Percentiles rank a stretch among this genome's conserved stretches.
These are phyloP conservation scores for Cladosporium sp. DNA, from an alignment of 2,329 filamentous ascomycete species.

Conservation along the genomic window DNA sequence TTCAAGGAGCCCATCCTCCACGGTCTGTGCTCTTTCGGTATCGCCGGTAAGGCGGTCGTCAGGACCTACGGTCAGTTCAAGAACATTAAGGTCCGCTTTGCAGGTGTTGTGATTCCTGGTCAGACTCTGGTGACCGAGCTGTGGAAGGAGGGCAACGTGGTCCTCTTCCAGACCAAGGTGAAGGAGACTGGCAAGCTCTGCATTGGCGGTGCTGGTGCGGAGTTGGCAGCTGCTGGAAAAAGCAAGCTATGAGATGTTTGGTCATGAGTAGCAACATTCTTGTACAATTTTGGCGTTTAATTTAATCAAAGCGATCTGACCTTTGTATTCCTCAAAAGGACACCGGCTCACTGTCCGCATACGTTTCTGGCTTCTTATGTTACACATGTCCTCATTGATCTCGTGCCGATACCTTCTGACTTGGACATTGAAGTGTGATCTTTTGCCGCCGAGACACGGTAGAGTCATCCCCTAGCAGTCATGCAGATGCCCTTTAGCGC, in stretches of 20 bases:
- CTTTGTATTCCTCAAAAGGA: not conserved
- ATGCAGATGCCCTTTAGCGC: not conserved
- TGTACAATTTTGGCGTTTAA: slow-evolving; percentile 1
- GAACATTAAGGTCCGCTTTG: slow-evolving; percentile 92
- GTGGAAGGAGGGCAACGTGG: slow-evolving; percentile 81
- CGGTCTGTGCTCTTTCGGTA: slow-evolving; percentile 92
- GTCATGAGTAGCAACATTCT: not conserved
- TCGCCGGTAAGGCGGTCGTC: slow-evolving; percentile 87
- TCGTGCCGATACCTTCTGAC: not conserved
- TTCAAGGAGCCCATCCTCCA: slow-evolving; percentile 95
- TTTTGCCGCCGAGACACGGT: not conserved
- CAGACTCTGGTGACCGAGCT: slow-evolving; percentile 92
- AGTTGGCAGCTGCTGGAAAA: slow-evolving; percentile 60
- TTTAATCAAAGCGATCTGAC: not conserved
- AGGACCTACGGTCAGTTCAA: slow-evolving; percentile 79
- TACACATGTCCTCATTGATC: not conserved
- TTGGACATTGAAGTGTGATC: not conserved
- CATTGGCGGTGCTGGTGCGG: slow-evolving; percentile 77
- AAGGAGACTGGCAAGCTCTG: slow-evolving; percentile 91
- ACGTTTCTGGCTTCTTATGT: not conserved
- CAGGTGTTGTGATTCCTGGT: slow-evolving; percentile 78
- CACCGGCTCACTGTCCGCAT: not conserved
- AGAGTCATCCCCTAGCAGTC: not conserved
- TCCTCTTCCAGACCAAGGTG: slow-evolving; percentile 84
- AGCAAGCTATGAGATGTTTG: slow-evolving; percentile 47